Conservation (phyloP, 2,329 filamentous ascomycete genomes). For the Colletotrichum eremochloae region DNA sequence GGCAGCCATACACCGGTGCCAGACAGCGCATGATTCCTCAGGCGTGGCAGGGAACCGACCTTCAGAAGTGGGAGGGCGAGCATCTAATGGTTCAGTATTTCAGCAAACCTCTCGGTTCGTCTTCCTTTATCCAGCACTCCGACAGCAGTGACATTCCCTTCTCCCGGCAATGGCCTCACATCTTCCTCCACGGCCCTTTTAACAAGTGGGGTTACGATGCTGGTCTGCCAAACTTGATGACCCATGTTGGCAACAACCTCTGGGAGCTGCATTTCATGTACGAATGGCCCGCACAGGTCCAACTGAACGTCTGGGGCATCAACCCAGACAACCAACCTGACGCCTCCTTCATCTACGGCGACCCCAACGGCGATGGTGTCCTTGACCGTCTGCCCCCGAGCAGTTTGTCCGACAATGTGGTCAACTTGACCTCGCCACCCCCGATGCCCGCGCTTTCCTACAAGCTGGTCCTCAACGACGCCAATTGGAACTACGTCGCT, state of each 20-base stretch:
- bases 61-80: slow-evolving; percentile 71
- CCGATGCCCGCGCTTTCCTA: slow-evolving; percentile 67
- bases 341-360: slow-evolving; percentile 69
- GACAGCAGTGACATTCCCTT: slow-evolving; percentile 57
- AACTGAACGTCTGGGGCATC: slow-evolving; percentile 77
- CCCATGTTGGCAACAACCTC: slow-evolving; percentile 58
- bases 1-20: slow-evolving; percentile 67
- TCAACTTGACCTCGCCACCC: slow-evolving; percentile 70
- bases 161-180: slow-evolving; percentile 68
- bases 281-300: slow-evolving; percentile 73
- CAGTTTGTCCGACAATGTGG: slow-evolving; percentile 65
- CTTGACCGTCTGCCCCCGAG: slow-evolving; percentile 73
- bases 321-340: slow-evolving; percentile 74
- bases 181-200: slow-evolving; percentile 72
- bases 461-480: slow-evolving; percentile 67
- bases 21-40: slow-evolving; percentile 62
- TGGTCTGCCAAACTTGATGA: slow-evolving; percentile 52
- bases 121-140: slow-evolving; percentile 70
- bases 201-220: slow-evolving; percentile 75
- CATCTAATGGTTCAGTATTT: slow-evolving; percentile 75
- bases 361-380: slow-evolving; percentile 72
- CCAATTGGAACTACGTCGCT: slow-evolving; percentile 63
- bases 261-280: slow-evolving; percentile 73
- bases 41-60: slow-evolving; percentile 69
- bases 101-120: slow-evolving; percentile 70